Conservation (phyloP, 1,284 basidiomycete species). For the Golubevia pallescens region DNA sequence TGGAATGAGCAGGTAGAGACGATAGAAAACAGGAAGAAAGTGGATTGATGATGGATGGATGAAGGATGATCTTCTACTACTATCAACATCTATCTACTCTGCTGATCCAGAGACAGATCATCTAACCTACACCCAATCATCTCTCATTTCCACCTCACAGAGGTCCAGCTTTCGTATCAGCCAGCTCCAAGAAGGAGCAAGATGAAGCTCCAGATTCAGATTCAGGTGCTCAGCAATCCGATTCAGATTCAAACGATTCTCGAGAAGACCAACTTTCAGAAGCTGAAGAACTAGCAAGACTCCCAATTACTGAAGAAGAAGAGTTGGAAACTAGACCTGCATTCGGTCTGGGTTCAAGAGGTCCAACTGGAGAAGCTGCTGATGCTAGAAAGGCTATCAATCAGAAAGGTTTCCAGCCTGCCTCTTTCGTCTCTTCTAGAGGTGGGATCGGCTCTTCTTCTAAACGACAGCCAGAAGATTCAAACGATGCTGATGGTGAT, state of each 20-base stretch:
- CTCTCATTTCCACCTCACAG: neutral
- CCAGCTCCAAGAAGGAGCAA: neutral
- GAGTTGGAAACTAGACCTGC: neutral
- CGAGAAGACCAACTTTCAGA: neutral
- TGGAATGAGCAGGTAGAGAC: no score
- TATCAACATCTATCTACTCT: no score
- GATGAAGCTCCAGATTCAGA: neutral
- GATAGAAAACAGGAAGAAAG: no score
- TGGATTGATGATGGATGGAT: neutral
- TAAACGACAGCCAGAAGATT: neutral
- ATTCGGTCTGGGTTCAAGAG: constrained; percentile 1
- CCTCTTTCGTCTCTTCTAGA: constrained; percentile 6
- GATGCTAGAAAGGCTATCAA: neutral
- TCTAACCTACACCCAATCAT: no score
- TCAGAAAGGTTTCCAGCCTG: neutral
- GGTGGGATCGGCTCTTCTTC: constrained; percentile 10
- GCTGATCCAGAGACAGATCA: no score
- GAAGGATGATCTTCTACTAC: neutral
- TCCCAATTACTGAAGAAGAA: constrained; percentile 8
- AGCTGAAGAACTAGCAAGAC: constrained; percentile 5
- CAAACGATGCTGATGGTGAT: neutral
- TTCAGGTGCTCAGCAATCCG: neutral
- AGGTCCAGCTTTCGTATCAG: neutral
- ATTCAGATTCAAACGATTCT: neutral
- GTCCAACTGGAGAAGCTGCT: neutral